A percentile compares a stretch with the other conserved stretches of the same genome.
Evolutionary conservation across 495 filamentous ascomycete species (phyloP).

Genomic region (Emericellopsis terricola): DNA sequence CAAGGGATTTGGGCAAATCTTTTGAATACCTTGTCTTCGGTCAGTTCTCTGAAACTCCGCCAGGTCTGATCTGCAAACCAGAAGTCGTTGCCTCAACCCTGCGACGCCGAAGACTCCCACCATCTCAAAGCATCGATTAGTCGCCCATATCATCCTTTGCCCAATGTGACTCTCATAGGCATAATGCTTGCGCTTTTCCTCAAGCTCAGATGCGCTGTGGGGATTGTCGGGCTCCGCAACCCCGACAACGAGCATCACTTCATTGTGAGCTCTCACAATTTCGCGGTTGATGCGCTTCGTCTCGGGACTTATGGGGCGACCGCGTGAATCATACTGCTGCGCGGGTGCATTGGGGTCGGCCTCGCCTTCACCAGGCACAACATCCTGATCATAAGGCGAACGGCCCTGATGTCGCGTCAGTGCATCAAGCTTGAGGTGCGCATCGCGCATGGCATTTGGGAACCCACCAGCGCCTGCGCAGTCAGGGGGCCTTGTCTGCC

Average conservation of each 20-base stretch:
- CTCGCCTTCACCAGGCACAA: conserved; percentile 26
- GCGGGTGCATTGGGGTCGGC: conserved; percentile 25
- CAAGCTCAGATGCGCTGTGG: conserved; percentile 9
- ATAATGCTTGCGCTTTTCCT: conserved; percentile 11
- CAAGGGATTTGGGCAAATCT: conserved; percentile 21
- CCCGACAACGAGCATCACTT: conserved; percentile 37
- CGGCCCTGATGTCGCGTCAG: conserved; percentile 51
- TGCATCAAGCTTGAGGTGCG: no score
- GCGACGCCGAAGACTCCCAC: conserved; percentile 32
- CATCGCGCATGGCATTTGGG: no score
- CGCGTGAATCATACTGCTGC: conserved; percentile 54
- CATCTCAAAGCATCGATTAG: conserved; percentile 16
- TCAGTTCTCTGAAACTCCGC: not conserved
- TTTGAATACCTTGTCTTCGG: conserved; percentile 24
- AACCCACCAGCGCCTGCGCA: conserved; percentile 30
- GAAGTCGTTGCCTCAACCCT: conserved; percentile 29
- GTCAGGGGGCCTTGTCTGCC: conserved; percentile 29
- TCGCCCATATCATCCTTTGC: conserved; percentile 15
- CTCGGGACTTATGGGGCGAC: conserved; percentile 45
- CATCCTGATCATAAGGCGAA: conserved; percentile 53
- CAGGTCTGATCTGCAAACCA: no score
- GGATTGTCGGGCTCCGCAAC: conserved; percentile 28
- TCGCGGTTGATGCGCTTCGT: conserved; percentile 30
- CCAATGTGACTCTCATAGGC: conserved; percentile 22
- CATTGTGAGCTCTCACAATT: conserved; percentile 35